Evolutionary conservation across 306 rosid species (phyloP).

Genomic region (Lablab purpureus): DNA sequence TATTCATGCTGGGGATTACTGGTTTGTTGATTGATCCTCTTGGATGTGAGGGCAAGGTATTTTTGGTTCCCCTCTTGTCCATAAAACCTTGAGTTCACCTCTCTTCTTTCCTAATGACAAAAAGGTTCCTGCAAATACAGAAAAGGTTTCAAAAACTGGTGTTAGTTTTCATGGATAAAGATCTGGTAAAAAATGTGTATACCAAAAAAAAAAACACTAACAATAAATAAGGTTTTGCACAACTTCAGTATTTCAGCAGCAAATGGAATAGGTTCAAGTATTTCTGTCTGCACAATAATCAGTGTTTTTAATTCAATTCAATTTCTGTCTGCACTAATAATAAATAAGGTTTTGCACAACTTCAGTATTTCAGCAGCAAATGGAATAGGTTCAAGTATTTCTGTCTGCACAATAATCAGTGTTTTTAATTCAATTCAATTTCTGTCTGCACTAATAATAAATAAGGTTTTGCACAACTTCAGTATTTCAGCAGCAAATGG

Average conservation of each 20-base stretch:
- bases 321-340: no score
- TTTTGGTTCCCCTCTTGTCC: conserved; percentile 94
- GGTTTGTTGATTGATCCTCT: conserved; percentile 57
- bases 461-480: not conserved
- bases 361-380: not conserved
- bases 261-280: not conserved
- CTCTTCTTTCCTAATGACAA: conserved; percentile 88
- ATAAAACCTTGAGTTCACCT: conserved; percentile 82
- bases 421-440: not conserved
- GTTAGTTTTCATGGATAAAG: conserved; percentile 2
- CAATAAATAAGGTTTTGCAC: not conserved
- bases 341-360: not conserved
- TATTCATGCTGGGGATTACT: conserved; percentile 37
- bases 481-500: not conserved
- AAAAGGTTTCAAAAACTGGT: conserved; percentile 2
- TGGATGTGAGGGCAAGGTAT: conserved; percentile 83
- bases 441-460: no score
- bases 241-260: not conserved
- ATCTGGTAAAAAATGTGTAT: not conserved
- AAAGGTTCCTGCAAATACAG: conserved; percentile 73
- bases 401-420: conserved; percentile 11
- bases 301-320: conserved; percentile 1
- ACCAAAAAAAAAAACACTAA: not conserved
- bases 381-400: not conserved
- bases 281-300: conserved; percentile 13